Evolutionary conservation across 257 asterid genomes (phyloP), one percentile per base, ranked within the genome.

Genomic region (Paraleonurus japonicus): DNA sequence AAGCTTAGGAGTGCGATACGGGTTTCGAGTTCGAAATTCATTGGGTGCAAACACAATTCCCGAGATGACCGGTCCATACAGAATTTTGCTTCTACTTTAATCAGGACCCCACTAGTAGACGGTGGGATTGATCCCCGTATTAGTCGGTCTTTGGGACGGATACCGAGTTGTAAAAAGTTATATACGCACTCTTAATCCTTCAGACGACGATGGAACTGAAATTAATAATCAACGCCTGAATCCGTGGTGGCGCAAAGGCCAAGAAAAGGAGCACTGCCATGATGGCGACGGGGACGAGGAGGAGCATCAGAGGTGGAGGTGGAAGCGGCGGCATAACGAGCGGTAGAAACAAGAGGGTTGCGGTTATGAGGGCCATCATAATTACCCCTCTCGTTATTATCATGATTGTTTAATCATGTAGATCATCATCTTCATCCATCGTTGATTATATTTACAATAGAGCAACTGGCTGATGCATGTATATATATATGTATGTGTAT

Each of bases 261-360:
- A 83, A 35, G 71, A 62, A 33, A 33, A 81, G 0, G 19, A 88
- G 84, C 58, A 78, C 32, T 12, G 41, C 74, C 85, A 88, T 76
- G 68, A 88, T 83, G 60, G 76, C 76, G 75, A 84, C 75, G 15
- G 95, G 95, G 58, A 84, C 23, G 20, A 79, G 72, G 24, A 88
- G 87, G 28, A 88, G 47, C 60, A 81, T 4, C 0, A 28, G 48
- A 15, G 87, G 87, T 23, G 81, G 86, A 0, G 89, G 87, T 0
- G 85, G 82, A 12, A 82, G 84, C 43, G 87, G 83, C 17, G 89
- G 87, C 70, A 85, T 43, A 63, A 77, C 11, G 3, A 70, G 78
- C 72, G 95, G 95, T 51, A 82, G 75, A 28, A 82, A 33, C 82
- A 80, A 58, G 77, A 82, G 82, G 9, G 76, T 45, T n/a, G 65